Conservation (phyloP, 1,284 basidiomycete species). For the Tylopilus orsonianus region DNA sequence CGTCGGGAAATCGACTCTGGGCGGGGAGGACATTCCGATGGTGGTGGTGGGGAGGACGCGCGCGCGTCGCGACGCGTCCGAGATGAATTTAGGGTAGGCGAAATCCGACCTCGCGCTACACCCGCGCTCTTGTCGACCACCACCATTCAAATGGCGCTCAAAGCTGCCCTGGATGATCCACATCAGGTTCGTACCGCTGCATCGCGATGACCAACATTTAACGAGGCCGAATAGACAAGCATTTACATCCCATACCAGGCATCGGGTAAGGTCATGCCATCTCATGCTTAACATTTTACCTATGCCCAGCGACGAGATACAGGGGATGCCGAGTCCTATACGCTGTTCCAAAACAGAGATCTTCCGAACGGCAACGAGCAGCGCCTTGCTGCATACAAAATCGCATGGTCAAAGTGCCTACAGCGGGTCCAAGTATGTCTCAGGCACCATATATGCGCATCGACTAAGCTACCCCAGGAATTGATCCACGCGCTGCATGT, state of each 20-base stretch:
- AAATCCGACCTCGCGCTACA: too few species aligned
- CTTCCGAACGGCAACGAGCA: conserved; percentile 41
- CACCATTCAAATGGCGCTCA: conserved; percentile 19
- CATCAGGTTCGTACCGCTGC: conserved; percentile 25
- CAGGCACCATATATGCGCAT: neutral
- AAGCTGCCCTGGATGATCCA: conserved; percentile 23
- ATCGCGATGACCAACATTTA: neutral
- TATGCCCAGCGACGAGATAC: conserved; percentile 13
- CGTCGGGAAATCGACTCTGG: conserved; percentile 63
- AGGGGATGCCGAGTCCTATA: conserved; percentile 16
- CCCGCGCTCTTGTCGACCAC: conserved; percentile 3
- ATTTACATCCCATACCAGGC: conserved; percentile 35
- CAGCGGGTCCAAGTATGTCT: conserved; percentile 44
- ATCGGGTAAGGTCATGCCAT: conserved; percentile 26
- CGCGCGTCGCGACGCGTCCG: conserved; percentile 50
- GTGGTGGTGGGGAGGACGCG: conserved; percentile 11
- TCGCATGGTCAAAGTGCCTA: conserved; percentile 51
- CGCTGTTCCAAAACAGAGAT: conserved; percentile 37
- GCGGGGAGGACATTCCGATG: conserved; percentile 68
- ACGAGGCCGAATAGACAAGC: conserved; percentile 29
- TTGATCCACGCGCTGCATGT: conserved; percentile 45
- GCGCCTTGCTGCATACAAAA: conserved; percentile 46
- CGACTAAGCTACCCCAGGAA: conserved; percentile 33
- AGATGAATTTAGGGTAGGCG: conserved; percentile 34
- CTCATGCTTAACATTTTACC: neutral